phyloP scores from a whole-genome alignment of 2,329 filamentous ascomycete genomes.

The Botrytis medusae region DNA sequence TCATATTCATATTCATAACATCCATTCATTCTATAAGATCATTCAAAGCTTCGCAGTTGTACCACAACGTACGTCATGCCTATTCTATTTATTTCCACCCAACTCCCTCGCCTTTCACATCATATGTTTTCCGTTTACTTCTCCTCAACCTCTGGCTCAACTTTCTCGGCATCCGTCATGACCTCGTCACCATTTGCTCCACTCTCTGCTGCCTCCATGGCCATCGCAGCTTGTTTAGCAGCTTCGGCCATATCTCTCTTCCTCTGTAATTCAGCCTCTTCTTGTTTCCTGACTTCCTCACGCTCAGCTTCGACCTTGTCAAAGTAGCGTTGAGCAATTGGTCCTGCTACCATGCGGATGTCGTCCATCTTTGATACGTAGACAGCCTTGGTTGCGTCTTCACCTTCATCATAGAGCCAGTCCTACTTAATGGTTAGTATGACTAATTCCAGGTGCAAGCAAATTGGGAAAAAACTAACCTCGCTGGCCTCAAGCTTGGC shows the following conservation, averaged over 20 bases:
- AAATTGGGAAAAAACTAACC: conserved; percentile 58
- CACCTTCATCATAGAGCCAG: conserved; percentile 97
- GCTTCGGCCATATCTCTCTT: conserved; percentile 50
- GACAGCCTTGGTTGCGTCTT: conserved; percentile 89
- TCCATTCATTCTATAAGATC: conserved; percentile 19
- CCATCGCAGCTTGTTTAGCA: conserved; percentile 49
- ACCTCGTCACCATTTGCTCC: conserved; percentile 57
- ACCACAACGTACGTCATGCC: conserved; percentile 4
- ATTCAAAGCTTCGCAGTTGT: conserved; percentile 8
- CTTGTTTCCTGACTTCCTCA: conserved; percentile 71
- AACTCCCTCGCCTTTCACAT: not conserved
- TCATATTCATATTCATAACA: conserved; percentile 12
- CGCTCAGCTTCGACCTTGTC: conserved; percentile 91
- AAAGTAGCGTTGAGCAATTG: conserved; percentile 90
- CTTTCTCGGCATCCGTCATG: conserved; percentile 56
- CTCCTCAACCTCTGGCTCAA: conserved; percentile 35
- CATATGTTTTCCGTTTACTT: conserved; percentile 24
- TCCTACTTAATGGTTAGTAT: conserved; percentile 59
- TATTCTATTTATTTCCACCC: conserved; percentile 19
- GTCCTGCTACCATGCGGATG: conserved; percentile 84
- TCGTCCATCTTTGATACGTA: conserved; percentile 97
- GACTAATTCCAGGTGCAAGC: not conserved
- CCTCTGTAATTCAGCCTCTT: conserved; percentile 47
- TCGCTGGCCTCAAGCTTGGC: conserved; percentile 80
- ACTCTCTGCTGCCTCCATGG: conserved; percentile 38